Evolutionary conservation across 2,329 filamentous ascomycete species (phyloP), one percentile per base, ranked within the genome.

Genomic region (Podosphaera xanthii): DNA sequence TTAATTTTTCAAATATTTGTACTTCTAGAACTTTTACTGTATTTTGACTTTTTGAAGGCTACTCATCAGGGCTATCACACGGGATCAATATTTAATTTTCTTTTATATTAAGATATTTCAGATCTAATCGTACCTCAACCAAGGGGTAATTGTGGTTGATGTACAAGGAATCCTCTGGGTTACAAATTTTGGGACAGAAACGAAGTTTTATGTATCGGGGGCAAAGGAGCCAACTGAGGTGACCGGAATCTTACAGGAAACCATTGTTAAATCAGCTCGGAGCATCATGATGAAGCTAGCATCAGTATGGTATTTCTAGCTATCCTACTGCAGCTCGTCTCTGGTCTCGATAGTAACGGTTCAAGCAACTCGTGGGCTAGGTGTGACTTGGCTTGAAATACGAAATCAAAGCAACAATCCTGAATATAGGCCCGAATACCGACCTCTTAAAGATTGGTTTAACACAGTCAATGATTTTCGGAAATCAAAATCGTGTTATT

Each of bases 321-420:
- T 10, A 30, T 46, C 7, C 22, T 60, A 22, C 50, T 66, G 5
- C 50, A 67, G 22, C 30, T 61, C 9, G 14, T 65, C 31, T 60
- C 59, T 40, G 63, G 63, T 68, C 3, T 57, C 66, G 12, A 62
- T 65, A 12, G 66, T 66, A 5, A 57, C 67, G 31, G 66, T 63
- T 8, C 56, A 67, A 38, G 66, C 63, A 57, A 57, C 66, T 38
- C 66, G 63, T 49, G 63, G 66, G 34, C 61, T 65, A 48, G 64
- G 67, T 46, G 60, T 61, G 48, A 63, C 63, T 9, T 64, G 60
- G 59, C 36, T 68, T 12, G 61, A 64, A 14, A 53, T 68, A 22
- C 60, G 63, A 54, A 61, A 59, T 54, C 46, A 61, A 34, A 63
- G 64, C 38, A 65, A 62, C 12, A 62, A 60, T 6, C 34, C 61